Evolutionary conservation across 2,329 filamentous ascomycete species (phyloP).

Genomic region (Orbilia javanica): DNA sequence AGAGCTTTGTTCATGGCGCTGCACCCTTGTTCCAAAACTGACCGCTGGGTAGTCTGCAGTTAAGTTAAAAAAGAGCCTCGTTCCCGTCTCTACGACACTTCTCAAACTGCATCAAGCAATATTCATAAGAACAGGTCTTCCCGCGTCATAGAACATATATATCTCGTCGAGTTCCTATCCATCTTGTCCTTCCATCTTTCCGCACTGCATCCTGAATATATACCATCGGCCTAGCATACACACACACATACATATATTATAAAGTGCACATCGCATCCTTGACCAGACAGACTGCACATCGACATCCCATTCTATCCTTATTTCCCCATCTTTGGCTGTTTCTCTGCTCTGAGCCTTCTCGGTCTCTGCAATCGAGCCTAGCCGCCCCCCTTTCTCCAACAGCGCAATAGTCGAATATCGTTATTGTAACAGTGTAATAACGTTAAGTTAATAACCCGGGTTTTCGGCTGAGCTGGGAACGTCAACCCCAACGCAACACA

Average conservation of each 20-base stretch:
- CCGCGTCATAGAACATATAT: slow-evolving; percentile 48
- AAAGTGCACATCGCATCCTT: slow-evolving; percentile 18
- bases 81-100: slow-evolving; percentile 51
- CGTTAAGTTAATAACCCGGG: slow-evolving; percentile 17
- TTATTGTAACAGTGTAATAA: slow-evolving; percentile 20
- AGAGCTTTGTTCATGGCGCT: slow-evolving; percentile 32
- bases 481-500: slow-evolving; percentile 46
- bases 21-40: slow-evolving; percentile 44
- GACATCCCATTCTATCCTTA: not conserved
- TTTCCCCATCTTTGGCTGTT: not conserved
- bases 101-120: slow-evolving; percentile 50
- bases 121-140: slow-evolving; percentile 15
- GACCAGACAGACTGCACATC: slow-evolving; percentile 3
- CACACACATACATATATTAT: too few relatives aligned
- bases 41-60: slow-evolving; percentile 48
- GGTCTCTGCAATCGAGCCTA: slow-evolving; percentile 23
- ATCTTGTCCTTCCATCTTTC: slow-evolving; percentile 12
- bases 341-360: slow-evolving; percentile 8
- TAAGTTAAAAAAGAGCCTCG: slow-evolving; percentile 58
- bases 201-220: slow-evolving; percentile 14
- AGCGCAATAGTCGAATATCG: slow-evolving; percentile 12
- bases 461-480: slow-evolving; percentile 35
- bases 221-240: too few relatives aligned
- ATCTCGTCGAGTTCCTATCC: slow-evolving; percentile 52
- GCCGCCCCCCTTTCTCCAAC: not conserved